Evolutionary conservation across 1,139 yeast species (phyloP), one percentile per base, ranked within the genome.

Genomic region (Pichia sp.): DNA sequence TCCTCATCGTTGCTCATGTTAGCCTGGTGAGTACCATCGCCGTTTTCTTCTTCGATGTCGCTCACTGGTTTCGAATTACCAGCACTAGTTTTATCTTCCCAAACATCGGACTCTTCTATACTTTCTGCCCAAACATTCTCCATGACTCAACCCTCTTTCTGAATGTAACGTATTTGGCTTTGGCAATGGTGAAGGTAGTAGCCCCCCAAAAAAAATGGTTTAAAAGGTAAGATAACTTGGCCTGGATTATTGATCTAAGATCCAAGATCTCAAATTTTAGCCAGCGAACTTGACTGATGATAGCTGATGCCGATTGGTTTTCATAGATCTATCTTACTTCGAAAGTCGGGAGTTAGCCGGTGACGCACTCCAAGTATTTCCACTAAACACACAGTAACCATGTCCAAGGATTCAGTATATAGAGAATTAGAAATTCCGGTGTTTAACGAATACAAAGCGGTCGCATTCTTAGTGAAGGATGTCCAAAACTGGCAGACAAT

Each of bases 401-500:
- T 23, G 13, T 12, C 25, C 12, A 10, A 23, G 7, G 13, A 8
- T n/a, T 7, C 13, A 24, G 7, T 14, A 7, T 39, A 39, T 26
- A 32, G 36, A 30, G 33, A 36, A 15, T 34, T 51, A 4, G 36
- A 38, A 23, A 29, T 51, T n/a, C 72, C 75, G 3, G 76, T 71
- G 45, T 72, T 66, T 46, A 65, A 66, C 3, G 48, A 58, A 2
- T 52, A 50, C 39, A 45, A 44, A 11, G 50, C 67, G 3, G 44
- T 59, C 15, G 55, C 71, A 5, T 51, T 66, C 12, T 53, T 69
- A 30, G 72, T 62, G 47, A 47, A 55, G 3, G 49, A 64, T 31
- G 77, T 75, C 6, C 39, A 44, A n/a, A 75, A 74, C 47, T 52
- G 63, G 4, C 38, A 50, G 3, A 58, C 56, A 15, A 59, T 74